Evolutionary conservation across 2,329 filamentous ascomycete species (phyloP), one percentile per base, ranked within the genome.

Genomic region (Fusarium aywerte): DNA sequence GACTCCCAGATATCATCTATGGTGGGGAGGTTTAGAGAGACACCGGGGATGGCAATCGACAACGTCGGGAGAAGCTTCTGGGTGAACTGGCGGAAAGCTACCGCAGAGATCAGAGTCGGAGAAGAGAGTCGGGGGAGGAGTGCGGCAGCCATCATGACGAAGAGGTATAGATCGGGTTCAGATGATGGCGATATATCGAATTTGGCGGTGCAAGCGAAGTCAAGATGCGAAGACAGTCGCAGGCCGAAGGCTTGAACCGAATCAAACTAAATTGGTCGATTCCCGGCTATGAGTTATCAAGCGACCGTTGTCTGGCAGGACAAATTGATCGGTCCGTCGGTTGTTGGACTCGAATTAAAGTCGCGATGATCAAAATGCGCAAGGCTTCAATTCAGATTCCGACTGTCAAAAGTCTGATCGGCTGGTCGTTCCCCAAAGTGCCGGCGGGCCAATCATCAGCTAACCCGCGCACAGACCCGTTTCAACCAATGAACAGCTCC

Each of bases 1-100:
- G 92, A 93, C 71, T 97, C 95, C 95, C 95, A 98, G 74, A 99
- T 89, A 66, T 91, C 92, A 56, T 87, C 89, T 21, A 97, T 76
- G 48, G 82, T 87, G 10, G 83, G 83, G 12, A 86, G 73, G 57
- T 80, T 80, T 58, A 84, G 75, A 69, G 88, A 84, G 68, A 92
- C 82, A 36, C 85, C 82, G 23, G 91, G 88, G 36, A 90, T 78
- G 8, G 87, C 81, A 62, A 90, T 81, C 16, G 86, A 81, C 31
- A 88, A 77, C 68, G 83, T 84, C 58, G 83, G 83, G 60, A 89
- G 78, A 71, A 85, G 79, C 50, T 83, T 79, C 65, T 81, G 73
- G 33, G 81, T 78, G 56, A 83, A 76, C 64, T 82, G 81, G 53
- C 81, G 79, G 43, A 81, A 80, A 53, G 80, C 83, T 43, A 84